phyloP scores from a whole-genome alignment of 1,139 yeast species.

The Spathaspora sp. region DNA sequence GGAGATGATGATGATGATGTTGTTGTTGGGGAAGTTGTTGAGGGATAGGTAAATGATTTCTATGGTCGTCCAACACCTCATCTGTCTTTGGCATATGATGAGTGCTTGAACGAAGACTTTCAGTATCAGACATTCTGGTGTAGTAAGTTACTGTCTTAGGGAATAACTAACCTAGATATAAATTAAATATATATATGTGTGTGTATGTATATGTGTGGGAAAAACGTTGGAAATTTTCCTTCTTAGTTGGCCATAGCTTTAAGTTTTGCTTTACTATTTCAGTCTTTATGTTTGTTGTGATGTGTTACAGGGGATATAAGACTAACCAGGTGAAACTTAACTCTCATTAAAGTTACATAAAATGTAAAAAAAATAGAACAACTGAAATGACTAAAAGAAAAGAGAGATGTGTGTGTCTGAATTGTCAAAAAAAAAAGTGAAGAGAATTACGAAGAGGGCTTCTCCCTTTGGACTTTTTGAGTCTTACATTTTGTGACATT shows the following conservation, averaged over 20 bases:
- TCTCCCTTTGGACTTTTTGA: neutral
- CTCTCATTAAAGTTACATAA: neutral
- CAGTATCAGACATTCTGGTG: slow-evolving; percentile 46
- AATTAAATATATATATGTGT: neutral
- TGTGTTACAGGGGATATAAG: neutral
- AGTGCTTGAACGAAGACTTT: slow-evolving; percentile 40
- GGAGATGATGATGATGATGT: no score
- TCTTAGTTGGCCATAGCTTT: neutral
- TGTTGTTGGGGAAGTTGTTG: neutral
- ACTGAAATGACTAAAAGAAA: neutral
- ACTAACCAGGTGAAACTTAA: neutral
- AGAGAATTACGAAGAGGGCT: neutral
- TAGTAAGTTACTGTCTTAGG: neutral
- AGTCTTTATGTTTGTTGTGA: neutral
- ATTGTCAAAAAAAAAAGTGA: neutral
- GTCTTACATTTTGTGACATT: neutral
- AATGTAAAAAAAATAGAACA: no score
- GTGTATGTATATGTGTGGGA: neutral
- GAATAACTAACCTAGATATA: neutral
- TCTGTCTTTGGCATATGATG: slow-evolving; percentile 38
- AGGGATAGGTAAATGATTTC: slow-evolving; percentile 44
- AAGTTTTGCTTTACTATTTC: neutral
- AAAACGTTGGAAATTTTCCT: neutral
- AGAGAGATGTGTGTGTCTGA: neutral
- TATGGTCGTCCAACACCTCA: slow-evolving; percentile 55